Percentiles rank a stretch among this genome's conserved stretches.
These are phyloP conservation scores for Brettanomyces nanus DNA, from an alignment of 805 yeast genomes.

Conservation along the genomic window DNA sequence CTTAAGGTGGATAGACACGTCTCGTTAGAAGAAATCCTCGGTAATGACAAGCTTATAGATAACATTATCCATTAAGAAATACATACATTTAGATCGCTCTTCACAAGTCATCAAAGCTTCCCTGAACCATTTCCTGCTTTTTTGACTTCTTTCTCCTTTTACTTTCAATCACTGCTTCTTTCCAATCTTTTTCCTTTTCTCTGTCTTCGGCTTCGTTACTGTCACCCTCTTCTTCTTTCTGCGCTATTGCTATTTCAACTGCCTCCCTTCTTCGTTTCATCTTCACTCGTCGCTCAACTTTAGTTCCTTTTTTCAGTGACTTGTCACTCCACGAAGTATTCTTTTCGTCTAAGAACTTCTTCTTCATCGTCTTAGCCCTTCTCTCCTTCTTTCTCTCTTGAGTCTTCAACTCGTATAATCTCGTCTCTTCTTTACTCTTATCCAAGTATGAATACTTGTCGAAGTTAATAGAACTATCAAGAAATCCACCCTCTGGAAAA, in stretches of 20 bases:
- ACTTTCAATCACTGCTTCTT: constrained; percentile 59
- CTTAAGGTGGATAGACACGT: constrained; percentile 29
- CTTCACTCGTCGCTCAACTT: constrained; percentile 58
- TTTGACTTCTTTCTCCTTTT: constrained; percentile 45
- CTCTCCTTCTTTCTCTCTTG: constrained; percentile 30
- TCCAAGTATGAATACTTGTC: constrained; percentile 61
- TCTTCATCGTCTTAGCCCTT: constrained; percentile 31
- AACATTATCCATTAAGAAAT: background rate
- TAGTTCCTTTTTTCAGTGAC: constrained; percentile 50
- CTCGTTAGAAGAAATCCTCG: constrained; percentile 31
- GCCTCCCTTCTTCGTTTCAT: constrained; percentile 60
- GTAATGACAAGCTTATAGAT: background rate
- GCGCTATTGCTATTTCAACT: constrained; percentile 44
- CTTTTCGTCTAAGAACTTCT: constrained; percentile 38
- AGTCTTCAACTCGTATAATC: constrained; percentile 51
- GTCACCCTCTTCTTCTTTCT: constrained; percentile 32
- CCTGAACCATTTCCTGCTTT: constrained; percentile 31
- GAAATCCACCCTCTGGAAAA: constrained; percentile 72
- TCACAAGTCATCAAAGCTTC: constrained; percentile 54
- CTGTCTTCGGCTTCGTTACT: constrained; percentile 24
- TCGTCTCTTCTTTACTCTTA: constrained; percentile 48
- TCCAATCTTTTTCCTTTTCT: constrained; percentile 67
- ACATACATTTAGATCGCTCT: background rate
- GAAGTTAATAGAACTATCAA: constrained; percentile 52
- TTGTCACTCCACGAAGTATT: constrained; percentile 81